Percentiles rank a stretch among this genome's conserved stretches.
phyloP scores from a whole-genome alignment of 768 basidiomycete genomes.

The Pseudohyphozyma bogoriensis region DNA sequence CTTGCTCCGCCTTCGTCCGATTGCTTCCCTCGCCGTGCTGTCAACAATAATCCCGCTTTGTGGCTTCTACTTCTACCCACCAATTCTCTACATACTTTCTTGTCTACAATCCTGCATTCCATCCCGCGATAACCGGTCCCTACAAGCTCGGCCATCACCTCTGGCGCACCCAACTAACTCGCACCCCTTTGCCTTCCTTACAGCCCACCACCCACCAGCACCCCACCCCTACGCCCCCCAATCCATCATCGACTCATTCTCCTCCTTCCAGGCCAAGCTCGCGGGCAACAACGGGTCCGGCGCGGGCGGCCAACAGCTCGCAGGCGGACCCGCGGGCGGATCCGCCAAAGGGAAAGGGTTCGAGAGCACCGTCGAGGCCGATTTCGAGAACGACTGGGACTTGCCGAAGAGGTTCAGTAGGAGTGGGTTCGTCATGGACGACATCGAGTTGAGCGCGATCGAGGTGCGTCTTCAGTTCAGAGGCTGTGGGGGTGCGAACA shows the following conservation, averaged over 20 bases:
- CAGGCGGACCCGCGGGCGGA: neutral
- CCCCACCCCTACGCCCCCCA: slow-evolving; percentile 25
- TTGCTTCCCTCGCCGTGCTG: neutral
- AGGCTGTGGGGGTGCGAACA: neutral
- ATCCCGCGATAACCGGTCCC: neutral
- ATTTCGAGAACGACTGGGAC: slow-evolving; percentile 8
- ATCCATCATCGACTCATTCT: slow-evolving; percentile 9
- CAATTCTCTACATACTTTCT: neutral
- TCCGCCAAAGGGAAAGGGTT: neutral
- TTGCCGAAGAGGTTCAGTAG: slow-evolving; percentile 15
- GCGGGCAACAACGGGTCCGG: slow-evolving; percentile 9
- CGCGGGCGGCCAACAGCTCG: neutral
- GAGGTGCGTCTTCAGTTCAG: slow-evolving; percentile 14
- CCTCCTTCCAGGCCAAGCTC: slow-evolving; percentile 4
- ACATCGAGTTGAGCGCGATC: slow-evolving; percentile 21
- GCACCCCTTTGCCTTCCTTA: neutral
- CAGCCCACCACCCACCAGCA: neutral
- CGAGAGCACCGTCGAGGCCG: neutral
- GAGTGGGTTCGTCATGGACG: neutral
- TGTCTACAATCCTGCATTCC: neutral
- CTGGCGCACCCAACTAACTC: neutral
- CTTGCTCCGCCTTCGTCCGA: neutral
- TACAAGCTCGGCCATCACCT: neutral
- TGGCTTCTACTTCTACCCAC: neutral
- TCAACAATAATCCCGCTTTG: neutral